A percentile compares a stretch with the other conserved stretches of the same genome.
phyloP scores from a whole-genome alignment of 495 filamentous ascomycete genomes.

The Penicillium mononematosum region DNA sequence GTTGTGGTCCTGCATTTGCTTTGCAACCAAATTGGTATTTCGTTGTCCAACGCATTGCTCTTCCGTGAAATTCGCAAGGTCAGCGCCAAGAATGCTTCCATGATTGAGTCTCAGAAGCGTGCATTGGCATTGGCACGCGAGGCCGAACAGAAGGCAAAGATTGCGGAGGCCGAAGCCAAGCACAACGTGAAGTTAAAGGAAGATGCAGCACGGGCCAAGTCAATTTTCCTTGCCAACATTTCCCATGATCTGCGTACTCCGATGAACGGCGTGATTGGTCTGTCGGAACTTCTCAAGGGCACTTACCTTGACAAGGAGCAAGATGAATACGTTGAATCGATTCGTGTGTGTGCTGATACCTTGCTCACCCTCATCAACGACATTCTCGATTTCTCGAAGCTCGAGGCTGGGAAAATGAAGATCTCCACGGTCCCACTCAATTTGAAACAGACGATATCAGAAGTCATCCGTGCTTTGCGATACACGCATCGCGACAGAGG shows the following conservation, averaged over 20 bases:
- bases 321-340: conserved; percentile 87
- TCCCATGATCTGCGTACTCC: conserved; percentile 85
- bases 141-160: conserved; percentile 78
- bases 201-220: conserved; percentile 87
- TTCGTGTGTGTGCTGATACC: conserved; percentile 85
- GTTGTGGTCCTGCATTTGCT: conserved; percentile 81
- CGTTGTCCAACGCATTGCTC: conserved; percentile 79
- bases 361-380: conserved; percentile 94
- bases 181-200: conserved; percentile 86
- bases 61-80: conserved; percentile 80
- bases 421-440: conserved; percentile 84
- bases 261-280: conserved; percentile 86
- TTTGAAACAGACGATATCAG: conserved; percentile 79
- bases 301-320: conserved; percentile 77
- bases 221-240: conserved; percentile 90
- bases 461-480: conserved; percentile 80
- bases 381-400: conserved; percentile 88
- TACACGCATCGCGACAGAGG: conserved; percentile 81
- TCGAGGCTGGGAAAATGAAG: conserved; percentile 95
- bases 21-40: conserved; percentile 87
- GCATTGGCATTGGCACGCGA: conserved; percentile 76
- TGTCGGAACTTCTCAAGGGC: conserved; percentile 80
- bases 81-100: conserved; percentile 75
- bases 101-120: conserved; percentile 83
- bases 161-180: conserved; percentile 78